Conservation (phyloP, 495 filamentous ascomycete species). For the Xylaria nigripes region DNA sequence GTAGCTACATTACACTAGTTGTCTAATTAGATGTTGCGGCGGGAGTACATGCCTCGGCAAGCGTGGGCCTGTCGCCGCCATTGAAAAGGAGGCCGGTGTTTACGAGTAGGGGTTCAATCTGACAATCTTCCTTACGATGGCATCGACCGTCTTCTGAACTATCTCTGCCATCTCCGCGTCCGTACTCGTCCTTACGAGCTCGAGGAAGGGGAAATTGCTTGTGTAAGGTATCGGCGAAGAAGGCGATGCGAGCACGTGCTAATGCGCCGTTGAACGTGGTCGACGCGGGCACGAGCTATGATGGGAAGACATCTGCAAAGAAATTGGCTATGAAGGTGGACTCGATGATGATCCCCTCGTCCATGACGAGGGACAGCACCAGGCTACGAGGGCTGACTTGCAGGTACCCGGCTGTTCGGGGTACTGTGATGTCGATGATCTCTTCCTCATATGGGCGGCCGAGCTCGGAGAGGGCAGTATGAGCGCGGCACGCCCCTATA, state of each 20-base stretch:
- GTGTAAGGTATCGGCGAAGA: slow-evolving; percentile 74
- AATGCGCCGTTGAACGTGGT: slow-evolving; percentile 34
- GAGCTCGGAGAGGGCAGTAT: slow-evolving; percentile 68
- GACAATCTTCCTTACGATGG: slow-evolving; percentile 65
- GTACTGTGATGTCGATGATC: slow-evolving; percentile 63
- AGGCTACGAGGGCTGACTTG: slow-evolving; percentile 79
- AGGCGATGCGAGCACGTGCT: slow-evolving; percentile 57
- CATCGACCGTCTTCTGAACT: slow-evolving; percentile 39
- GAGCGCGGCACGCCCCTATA: slow-evolving; percentile 63
- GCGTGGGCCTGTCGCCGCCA: slow-evolving; percentile 63
- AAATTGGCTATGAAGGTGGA: slow-evolving; percentile 66
- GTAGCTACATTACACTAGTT: too few species aligned
- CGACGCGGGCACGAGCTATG: slow-evolving; percentile 43
- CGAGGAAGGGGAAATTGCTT: slow-evolving; percentile 48
- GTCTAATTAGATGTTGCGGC: too few species aligned
- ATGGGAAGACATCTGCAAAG: slow-evolving; percentile 49
- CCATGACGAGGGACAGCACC: slow-evolving; percentile 65
- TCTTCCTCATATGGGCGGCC: slow-evolving; percentile 69
- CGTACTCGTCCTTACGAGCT: slow-evolving; percentile 30
- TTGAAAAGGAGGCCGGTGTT: slow-evolving; percentile 71
- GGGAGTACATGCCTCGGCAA: slow-evolving; percentile 69
- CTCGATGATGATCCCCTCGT: slow-evolving; percentile 67
- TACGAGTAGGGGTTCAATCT: slow-evolving; percentile 63
- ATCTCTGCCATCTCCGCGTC: slow-evolving; percentile 33
- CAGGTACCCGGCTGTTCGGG: slow-evolving; percentile 77